Conservation (phyloP, 2,329 filamentous ascomycete genomes). For the Beauveria asiatica region DNA sequence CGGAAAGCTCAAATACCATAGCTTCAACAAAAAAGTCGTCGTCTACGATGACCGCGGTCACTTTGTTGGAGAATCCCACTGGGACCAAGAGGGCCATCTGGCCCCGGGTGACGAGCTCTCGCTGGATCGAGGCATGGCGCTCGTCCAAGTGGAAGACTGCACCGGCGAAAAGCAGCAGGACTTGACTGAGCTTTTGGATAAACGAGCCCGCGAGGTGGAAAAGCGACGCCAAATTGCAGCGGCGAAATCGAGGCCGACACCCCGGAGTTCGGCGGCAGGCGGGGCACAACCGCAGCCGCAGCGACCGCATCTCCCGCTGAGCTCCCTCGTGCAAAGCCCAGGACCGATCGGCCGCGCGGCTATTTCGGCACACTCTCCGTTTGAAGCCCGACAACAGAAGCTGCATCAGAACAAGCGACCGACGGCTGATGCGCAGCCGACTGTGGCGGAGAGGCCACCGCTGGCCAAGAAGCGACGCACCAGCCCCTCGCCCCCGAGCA, state of each 20-base stretch:
- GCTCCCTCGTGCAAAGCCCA: slow-evolving; percentile 22
- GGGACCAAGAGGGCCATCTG: slow-evolving; percentile 59
- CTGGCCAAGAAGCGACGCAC: slow-evolving; percentile 21
- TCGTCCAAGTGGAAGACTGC: slow-evolving; percentile 73
- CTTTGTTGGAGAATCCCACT: slow-evolving; percentile 78
- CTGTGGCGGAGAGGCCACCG: slow-evolving; percentile 12
- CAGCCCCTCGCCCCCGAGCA: slow-evolving; percentile 24
- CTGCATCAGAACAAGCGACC: slow-evolving; percentile 1
- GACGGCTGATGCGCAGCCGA: neutral
- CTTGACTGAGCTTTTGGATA: slow-evolving; percentile 65
- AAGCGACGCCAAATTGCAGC: slow-evolving; percentile 37
- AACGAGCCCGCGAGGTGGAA: slow-evolving; percentile 50
- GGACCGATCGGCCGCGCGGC: slow-evolving; percentile 25
- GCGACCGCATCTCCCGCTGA: slow-evolving; percentile 35
- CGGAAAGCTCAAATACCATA: slow-evolving; percentile 78
- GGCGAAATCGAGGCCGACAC: slow-evolving; percentile 23
- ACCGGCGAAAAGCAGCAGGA: slow-evolving; percentile 70
- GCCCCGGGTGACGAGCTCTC: slow-evolving; percentile 75
- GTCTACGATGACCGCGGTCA: slow-evolving; percentile 76
- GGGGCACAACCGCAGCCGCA: slow-evolving; percentile 21
- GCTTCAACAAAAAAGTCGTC: slow-evolving; percentile 87
- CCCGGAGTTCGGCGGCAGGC: slow-evolving; percentile 4
- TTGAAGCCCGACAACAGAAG: slow-evolving; percentile 21
- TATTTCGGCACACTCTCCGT: slow-evolving; percentile 26
- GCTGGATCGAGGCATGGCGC: slow-evolving; percentile 63